Base-by-base conservation (phyloP, 2,329 filamentous ascomycete genomes). In the Tolypocladium amazonense region DNA sequence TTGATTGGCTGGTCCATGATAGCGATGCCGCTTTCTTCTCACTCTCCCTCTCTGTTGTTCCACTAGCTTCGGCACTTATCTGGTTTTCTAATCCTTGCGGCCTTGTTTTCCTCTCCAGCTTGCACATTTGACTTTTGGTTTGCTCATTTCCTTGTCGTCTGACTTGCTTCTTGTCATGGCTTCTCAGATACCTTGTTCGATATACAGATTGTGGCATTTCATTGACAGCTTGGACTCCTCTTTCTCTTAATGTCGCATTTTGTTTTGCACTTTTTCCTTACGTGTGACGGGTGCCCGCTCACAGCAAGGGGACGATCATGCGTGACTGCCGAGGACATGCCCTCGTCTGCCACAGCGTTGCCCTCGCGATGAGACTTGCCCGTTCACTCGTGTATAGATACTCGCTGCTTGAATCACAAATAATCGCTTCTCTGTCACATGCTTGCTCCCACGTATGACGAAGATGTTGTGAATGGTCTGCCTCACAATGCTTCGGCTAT, bases 141-240 rank as follows among this genome's bases (percentile, higher is more conserved):
- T 66, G 64, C 57, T 68, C 56, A 35, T 66, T 62, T 64, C 60
- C 65, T 52, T 63, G 23, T 61, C 62, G 59, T 66, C 63, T 60
- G 65, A 66, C 63, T 66, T 64, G 53, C 58, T 35, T 61, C 58
- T 65, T 64, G 67, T 59, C 63, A 63, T 66, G 58, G 66, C 69
- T 67, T 73, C 70, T 75, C 77, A 79, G 78, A 82, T 82, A 82
- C 81, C 80, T 83, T 83, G 80, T 83, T 82, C 79, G 76, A 82
- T 80, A 80, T 79, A 80, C 72, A 73, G 69, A 74, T 62, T 63
- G 62, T 38, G 58, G 54, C 56, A 50, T 56, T 45, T 59, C 43
- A 27, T 58, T 59, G 4, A 54, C 20, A 18, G 41, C 37, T 15
- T 45, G 30, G 30, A 57, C 7, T 14, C n/a, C 4, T 33, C 41